These are phyloP conservation scores for Capronia americana DNA, from an alignment of 2,329 filamentous ascomycete genomes.

Conservation along the genomic window DNA sequence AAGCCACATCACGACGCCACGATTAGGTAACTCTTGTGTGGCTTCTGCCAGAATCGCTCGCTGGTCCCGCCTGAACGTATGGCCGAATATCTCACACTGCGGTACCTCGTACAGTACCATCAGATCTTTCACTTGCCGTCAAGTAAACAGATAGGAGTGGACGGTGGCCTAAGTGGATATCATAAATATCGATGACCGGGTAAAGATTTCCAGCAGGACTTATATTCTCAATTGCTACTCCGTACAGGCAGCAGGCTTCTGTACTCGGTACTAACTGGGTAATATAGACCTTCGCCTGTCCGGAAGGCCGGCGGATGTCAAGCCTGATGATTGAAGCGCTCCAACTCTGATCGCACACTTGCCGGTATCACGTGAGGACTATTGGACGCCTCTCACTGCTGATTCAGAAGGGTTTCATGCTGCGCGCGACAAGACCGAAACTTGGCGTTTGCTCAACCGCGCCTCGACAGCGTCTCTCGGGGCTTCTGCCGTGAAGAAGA, in stretches of 20 bases:
- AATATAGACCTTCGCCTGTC: neutral
- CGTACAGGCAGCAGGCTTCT: neutral
- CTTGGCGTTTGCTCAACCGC: neutral
- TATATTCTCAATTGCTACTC: neutral
- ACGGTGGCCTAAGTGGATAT: neutral
- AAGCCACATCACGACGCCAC: neutral
- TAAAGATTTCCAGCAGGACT: neutral
- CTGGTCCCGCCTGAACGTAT: neutral
- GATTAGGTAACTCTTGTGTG: neutral
- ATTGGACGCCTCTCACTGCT: neutral
- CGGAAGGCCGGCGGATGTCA: neutral
- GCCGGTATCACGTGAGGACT: neutral
- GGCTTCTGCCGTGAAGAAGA: neutral
- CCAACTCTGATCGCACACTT: neutral
- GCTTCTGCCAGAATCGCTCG: neutral
- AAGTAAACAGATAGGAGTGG: neutral
- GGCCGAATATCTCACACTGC: too few relatives aligned
- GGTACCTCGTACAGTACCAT: too few relatives aligned
- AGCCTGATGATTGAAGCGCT: neutral
- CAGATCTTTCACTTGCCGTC: too few relatives aligned
- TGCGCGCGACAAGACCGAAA: neutral
- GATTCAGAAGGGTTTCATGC: neutral
- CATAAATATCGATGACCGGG: neutral
- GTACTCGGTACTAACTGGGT: too few relatives aligned
- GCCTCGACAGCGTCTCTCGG: neutral